Conservation (phyloP, 208 protist genomes). For the Naegleria lovaniensis region DNA sequence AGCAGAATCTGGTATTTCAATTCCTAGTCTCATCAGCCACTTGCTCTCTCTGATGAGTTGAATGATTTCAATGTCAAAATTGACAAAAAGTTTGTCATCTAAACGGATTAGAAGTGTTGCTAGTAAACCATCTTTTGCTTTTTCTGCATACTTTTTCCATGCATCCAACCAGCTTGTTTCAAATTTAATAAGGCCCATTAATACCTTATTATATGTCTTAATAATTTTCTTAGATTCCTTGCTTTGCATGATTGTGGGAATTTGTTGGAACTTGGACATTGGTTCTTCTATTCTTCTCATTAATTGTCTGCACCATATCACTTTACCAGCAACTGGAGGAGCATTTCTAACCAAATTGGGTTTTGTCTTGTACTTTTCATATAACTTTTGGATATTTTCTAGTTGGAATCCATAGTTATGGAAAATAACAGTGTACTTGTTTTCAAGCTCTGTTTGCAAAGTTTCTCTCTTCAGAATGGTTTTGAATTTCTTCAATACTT, state of each 20-base stretch:
- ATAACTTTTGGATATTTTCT: conserved; percentile 88
- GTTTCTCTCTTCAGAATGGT: conserved; percentile 78
- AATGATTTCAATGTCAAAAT: conserved; percentile 92
- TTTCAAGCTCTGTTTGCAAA: conserved; percentile 80
- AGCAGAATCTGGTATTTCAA: conserved; percentile 75
- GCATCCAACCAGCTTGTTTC: conserved; percentile 88
- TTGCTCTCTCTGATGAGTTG: conserved; percentile 93
- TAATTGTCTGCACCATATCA: conserved; percentile 88
- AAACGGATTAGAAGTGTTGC: conserved; percentile 84
- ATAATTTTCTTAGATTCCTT: conserved; percentile 92
- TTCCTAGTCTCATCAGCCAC: conserved; percentile 79
- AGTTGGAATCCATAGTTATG: conserved; percentile 88
- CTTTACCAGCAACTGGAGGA: conserved; percentile 85
- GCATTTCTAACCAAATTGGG: conserved; percentile 85
- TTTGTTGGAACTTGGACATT: conserved; percentile 89
- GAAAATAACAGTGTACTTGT: conserved; percentile 90
- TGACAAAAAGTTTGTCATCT: conserved; percentile 88
- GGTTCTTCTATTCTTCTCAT: conserved; percentile 88
- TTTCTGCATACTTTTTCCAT: conserved; percentile 85
- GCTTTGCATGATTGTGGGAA: conserved; percentile 83
- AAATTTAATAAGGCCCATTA: conserved; percentile 86
- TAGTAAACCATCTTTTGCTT: conserved; percentile 81
- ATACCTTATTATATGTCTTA: conserved; percentile 90
- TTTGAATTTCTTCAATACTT: conserved; percentile 85
- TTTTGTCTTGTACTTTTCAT: conserved; percentile 86